Evolutionary conservation across 1,284 basidiomycete species (phyloP), one percentile per base, ranked within the genome.

Genomic region (Tilletiopsis washingtonensis): DNA sequence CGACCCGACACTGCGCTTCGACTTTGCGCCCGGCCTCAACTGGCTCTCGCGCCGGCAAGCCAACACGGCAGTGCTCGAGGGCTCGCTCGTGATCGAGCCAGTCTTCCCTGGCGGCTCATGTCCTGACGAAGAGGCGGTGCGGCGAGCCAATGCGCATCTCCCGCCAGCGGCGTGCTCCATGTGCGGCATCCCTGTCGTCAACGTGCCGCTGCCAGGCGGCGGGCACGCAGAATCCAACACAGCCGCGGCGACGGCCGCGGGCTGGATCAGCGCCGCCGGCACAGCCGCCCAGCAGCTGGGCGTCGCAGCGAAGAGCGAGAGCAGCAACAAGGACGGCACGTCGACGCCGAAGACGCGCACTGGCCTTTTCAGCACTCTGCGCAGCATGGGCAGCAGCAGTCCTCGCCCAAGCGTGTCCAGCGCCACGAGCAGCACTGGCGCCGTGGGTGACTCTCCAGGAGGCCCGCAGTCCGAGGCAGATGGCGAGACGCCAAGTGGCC

Each of bases 31-130:
- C 0, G 88, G 90, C 12, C 78, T 98, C 24, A 91, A 89, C 64
- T 97, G 89, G 86, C 79, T 98, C 12, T 86, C 86, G 7, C 81
- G 93, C 19, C 82, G 91, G 25, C 83, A 84, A n/a, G 86, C 96
- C 11, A 79, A 85, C 5, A 77, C 82, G 6, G 91, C 93, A 2
- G 86, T 98, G 50, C 82, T 96, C 58, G 82, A 81, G 12, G 90
- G 91, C 1, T 86, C 90, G 64, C 79, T 98, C 9, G 82, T 83
- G 14, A 85, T 98, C 49, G 93, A 97, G 69, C 91, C 93, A n/a
- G 80, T 91, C 39, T 72, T 72, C 43, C 63, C 75, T 79, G 68
- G 65, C 17, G 69, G 71, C 39, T 60, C 54, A n/a, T 40, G 57
- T 15, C 41, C 55, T 14, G 67, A 73, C 43, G 61, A 66, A 41